A percentile compares a stretch with the other conserved stretches of the same genome.
These are phyloP conservation scores for Boletus reticulatus DNA, from an alignment of 768 basidiomycete species.

Conservation along the genomic window DNA sequence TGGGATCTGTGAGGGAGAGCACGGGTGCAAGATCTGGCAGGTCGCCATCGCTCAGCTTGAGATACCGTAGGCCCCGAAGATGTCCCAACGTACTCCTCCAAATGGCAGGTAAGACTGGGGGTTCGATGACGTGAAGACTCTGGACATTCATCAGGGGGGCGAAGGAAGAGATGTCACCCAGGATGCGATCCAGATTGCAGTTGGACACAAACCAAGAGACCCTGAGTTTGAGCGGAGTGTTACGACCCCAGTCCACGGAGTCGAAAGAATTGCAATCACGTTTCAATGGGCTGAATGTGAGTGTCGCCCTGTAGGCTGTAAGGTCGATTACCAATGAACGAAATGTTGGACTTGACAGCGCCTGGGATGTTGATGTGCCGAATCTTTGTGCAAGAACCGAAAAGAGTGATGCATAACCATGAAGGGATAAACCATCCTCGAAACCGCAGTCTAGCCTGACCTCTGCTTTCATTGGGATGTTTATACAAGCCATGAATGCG, in stretches of 20 bases:
- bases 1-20: not conserved
- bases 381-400: not conserved
- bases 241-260: not conserved
- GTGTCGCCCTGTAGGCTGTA: too few relatives aligned
- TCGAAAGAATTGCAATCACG: not conserved
- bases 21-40: not conserved
- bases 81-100: too few relatives aligned
- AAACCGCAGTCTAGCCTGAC: not conserved
- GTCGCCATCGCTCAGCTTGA: not conserved
- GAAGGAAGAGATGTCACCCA: not conserved
- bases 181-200: too few relatives aligned
- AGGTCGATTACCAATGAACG: not conserved
- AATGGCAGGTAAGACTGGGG: too few relatives aligned
- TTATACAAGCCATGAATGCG: too few relatives aligned
- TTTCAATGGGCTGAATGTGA: not conserved
- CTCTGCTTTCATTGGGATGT: not conserved
- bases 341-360: not conserved
- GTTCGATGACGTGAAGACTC: not conserved
- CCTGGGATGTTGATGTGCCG: not conserved
- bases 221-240: not conserved
- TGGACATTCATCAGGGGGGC: not conserved
- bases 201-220: not conserved
- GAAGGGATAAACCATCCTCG: not conserved
- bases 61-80: not conserved
- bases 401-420: not conserved